Evolutionary conservation across 345 rosid species (phyloP).

Genomic region (Brassica carinata): DNA sequence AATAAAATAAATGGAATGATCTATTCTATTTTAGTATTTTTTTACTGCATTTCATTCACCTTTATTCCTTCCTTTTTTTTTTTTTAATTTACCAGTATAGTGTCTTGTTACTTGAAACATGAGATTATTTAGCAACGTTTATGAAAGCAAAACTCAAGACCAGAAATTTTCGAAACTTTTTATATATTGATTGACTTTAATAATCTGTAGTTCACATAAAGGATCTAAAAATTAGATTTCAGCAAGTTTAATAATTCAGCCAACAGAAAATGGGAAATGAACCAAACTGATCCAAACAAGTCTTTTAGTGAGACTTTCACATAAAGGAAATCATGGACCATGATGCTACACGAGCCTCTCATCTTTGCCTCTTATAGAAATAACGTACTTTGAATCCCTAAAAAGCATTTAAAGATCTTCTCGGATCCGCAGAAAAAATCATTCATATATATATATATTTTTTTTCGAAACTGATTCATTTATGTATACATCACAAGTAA

Average conservation of each 20-base stretch:
- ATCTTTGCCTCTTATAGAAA: slow-evolving; percentile 50
- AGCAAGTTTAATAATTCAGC: not conserved
- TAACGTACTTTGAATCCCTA: slow-evolving; percentile 52
- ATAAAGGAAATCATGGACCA: slow-evolving; percentile 29
- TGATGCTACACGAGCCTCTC: slow-evolving; percentile 47
- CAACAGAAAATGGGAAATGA: slow-evolving; percentile 4
- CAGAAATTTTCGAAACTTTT: not conserved
- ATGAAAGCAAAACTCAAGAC: not conserved
- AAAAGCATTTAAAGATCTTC: slow-evolving; percentile 64
- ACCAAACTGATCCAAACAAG: slow-evolving; percentile 39
- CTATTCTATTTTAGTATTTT: too few relatives aligned
- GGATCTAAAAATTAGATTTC: not conserved
- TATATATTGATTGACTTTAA: too few relatives aligned
- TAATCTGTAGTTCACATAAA: not conserved
- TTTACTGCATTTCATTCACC: too few relatives aligned
- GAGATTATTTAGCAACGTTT: not conserved
- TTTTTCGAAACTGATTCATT: not conserved
- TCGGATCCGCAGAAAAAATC: slow-evolving; percentile 50
- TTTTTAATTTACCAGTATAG: too few relatives aligned
- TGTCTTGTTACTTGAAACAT: not conserved
- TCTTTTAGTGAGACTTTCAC: slow-evolving; percentile 33
- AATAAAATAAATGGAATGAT: too few relatives aligned
- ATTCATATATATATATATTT: not conserved
- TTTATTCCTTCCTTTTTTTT: too few relatives aligned
- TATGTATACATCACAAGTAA: slow-evolving; percentile 36